A percentile compares a stretch with the other conserved stretches of the same genome.
These are phyloP conservation scores for Tulasnella sp. DNA, from an alignment of 768 basidiomycete species.

Conservation along the genomic window DNA sequence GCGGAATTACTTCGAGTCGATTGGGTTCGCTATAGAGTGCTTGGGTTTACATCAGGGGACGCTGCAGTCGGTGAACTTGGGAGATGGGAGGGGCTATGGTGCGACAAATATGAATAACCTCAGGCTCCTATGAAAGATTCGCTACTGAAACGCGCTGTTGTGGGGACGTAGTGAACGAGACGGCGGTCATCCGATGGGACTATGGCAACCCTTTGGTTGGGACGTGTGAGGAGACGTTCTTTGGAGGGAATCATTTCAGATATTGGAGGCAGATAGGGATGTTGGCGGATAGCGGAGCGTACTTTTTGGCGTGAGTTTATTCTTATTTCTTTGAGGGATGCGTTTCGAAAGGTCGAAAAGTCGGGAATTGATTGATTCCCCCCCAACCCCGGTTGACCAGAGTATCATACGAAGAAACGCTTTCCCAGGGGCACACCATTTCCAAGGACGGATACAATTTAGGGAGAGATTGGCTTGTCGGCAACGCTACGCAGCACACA, in stretches of 20 bases:
- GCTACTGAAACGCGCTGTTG: no score
- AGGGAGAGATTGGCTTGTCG: slow-evolving; percentile 53
- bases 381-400: background rate
- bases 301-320: slow-evolving; percentile 48
- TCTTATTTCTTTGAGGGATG: no score
- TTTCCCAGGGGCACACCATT: slow-evolving; percentile 54
- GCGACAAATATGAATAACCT: no score
- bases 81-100: slow-evolving; percentile 71
- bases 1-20: slow-evolving; percentile 70
- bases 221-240: slow-evolving; percentile 71
- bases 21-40: slow-evolving; percentile 68
- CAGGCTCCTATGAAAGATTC: no score
- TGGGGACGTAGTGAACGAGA: slow-evolving; percentile 56
- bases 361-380: no score
- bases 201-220: slow-evolving; percentile 75
- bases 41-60: slow-evolving; percentile 67
- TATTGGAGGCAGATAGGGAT: slow-evolving; percentile 78
- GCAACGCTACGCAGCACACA: slow-evolving; percentile 24
- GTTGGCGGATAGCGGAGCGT: slow-evolving; percentile 51
- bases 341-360: no score
- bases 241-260: slow-evolving; percentile 80
- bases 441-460: slow-evolving; percentile 47
- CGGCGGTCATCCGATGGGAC: slow-evolving; percentile 73
- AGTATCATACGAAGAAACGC: slow-evolving; percentile 58
- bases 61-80: slow-evolving; percentile 68